Evolutionary conservation across 1,284 basidiomycete species (phyloP).

Genomic region (Puccinia novopanici): DNA sequence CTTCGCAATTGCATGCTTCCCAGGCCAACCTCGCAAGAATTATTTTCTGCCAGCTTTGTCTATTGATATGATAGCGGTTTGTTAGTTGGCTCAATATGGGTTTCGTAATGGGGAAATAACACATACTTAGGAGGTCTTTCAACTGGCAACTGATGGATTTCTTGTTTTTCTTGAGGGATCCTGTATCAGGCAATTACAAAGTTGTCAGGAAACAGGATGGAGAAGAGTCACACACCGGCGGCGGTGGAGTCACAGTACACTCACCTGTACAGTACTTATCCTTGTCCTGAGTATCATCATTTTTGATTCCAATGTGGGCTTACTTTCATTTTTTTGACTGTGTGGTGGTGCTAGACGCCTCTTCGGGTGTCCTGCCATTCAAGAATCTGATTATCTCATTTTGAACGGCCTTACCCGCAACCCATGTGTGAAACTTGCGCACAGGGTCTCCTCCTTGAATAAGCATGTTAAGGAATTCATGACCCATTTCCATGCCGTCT

Average conservation of each 20-base stretch:
- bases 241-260: too few species aligned
- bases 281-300: background rate
- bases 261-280: constrained; percentile 5
- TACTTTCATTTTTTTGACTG: background rate
- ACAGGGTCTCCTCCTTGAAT: background rate
- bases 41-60: background rate
- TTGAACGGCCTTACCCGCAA: background rate
- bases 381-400: background rate
- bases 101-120: too few species aligned
- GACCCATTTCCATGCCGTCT: background rate
- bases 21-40: background rate
- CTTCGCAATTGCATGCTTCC: background rate
- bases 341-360: background rate
- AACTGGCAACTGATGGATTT: background rate
- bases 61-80: background rate
- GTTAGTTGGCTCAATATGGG: background rate
- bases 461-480: background rate
- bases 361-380: too few species aligned
- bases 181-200: background rate
- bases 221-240: too few species aligned
- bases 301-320: background rate
- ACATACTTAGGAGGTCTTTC: background rate
- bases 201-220: background rate
- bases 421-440: constrained; percentile 11
- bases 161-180: background rate